These are phyloP conservation scores for Talaromyces nanjingensis DNA, from an alignment of 495 filamentous ascomycete genomes.

Conservation along the genomic window DNA sequence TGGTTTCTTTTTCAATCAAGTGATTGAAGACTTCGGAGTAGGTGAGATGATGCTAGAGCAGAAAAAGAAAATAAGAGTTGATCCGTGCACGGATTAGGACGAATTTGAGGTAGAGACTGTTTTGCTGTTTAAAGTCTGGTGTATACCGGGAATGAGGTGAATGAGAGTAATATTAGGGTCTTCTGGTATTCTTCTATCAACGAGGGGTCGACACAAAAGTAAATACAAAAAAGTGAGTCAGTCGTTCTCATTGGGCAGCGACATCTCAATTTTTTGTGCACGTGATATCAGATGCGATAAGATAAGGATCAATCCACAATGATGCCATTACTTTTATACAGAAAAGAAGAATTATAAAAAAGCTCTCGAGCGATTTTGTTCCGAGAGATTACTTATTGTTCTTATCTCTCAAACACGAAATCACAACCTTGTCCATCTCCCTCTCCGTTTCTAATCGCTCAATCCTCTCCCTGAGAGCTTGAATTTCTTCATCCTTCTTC, in stretches of 20 bases:
- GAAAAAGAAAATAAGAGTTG: conserved; percentile 19
- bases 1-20: background rate
- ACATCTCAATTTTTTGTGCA: background rate
- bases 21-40: background rate
- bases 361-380: background rate
- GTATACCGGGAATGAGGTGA: background rate
- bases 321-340: background rate
- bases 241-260: conserved; percentile 2
- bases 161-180: background rate
- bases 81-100: conserved; percentile 10
- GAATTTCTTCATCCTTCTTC: conserved; percentile 53
- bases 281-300: conserved; percentile 2
- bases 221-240: conserved; percentile 1
- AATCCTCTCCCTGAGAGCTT: conserved; percentile 44
- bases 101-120: too few species aligned
- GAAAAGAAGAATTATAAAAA: background rate
- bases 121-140: background rate
- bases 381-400: background rate
- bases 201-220: background rate
- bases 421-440: conserved; percentile 37
- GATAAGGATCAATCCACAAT: background rate
- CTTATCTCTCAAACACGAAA: conserved; percentile 19
- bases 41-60: conserved; percentile 10
- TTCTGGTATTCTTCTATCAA: background rate
- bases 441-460: conserved; percentile 23